These are phyloP conservation scores for Cadophora sp. DNA, from an alignment of 2,329 filamentous ascomycete genomes.

Conservation along the genomic window DNA sequence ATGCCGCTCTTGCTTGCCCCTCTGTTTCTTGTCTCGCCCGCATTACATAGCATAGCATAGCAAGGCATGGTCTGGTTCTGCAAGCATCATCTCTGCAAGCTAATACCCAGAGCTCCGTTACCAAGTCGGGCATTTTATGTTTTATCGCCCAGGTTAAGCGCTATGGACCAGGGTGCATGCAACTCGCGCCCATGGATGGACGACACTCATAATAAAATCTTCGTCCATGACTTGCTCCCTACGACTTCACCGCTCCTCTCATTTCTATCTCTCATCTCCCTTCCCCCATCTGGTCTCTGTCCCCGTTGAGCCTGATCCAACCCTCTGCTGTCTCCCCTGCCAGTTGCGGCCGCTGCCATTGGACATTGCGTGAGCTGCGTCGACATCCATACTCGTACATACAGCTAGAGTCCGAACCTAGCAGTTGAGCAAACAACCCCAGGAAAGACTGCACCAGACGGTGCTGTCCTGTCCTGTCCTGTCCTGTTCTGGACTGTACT, in stretches of 20 bases:
- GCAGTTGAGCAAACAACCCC: too few relatives aligned
- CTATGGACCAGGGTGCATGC: background rate
- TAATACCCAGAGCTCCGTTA: background rate
- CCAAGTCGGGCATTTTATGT: conserved; percentile 2
- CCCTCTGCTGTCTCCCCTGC: background rate
- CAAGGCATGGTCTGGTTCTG: background rate
- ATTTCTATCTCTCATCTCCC: conserved; percentile 7
- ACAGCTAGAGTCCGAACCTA: background rate
- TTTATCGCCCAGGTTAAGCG: background rate
- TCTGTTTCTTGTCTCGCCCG: background rate
- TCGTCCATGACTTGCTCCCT: conserved; percentile 10
- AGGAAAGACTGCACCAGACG: too few relatives aligned
- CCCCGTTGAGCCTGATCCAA: background rate
- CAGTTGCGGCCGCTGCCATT: background rate
- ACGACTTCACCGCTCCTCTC: conserved; percentile 16
- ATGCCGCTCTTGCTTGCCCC: background rate
- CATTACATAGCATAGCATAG: background rate
- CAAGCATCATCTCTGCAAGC: background rate
- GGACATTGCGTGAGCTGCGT: background rate
- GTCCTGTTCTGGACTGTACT: background rate
- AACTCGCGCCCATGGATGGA: conserved; percentile 1
- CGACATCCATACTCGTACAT: background rate
- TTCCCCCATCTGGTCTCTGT: background rate
- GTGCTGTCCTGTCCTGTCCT: background rate
- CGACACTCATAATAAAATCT: conserved; percentile 6